Conservation (phyloP, 2,329 filamentous ascomycete species). For the Botrytis cinerea region DNA sequence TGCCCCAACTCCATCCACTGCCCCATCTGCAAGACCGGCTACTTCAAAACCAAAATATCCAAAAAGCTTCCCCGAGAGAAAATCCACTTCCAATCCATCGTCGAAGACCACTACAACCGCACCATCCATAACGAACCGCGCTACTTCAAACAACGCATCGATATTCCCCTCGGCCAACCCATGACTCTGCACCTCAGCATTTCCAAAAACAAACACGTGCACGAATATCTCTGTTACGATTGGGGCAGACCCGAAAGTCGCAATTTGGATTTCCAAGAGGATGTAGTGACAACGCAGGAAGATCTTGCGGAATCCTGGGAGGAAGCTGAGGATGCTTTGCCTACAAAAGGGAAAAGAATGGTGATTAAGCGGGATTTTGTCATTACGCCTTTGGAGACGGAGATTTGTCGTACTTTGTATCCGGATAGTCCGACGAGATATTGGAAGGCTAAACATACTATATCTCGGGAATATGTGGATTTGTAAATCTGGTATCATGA, state of each 20-base stretch:
- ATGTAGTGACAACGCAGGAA: not conserved
- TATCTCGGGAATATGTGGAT: not conserved
- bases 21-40: not conserved
- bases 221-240: not conserved
- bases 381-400: rapidly evolving
- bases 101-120: not conserved
- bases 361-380: not conserved
- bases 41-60: not conserved
- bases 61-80: not conserved
- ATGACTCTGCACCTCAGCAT: not conserved
- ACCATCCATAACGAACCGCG: not conserved
- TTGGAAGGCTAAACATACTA: not conserved
- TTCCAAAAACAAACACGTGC: not conserved
- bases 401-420: not conserved
- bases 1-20: not conserved
- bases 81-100: not conserved
- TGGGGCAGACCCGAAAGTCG: not conserved
- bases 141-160: not conserved
- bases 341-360: not conserved
- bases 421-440: not conserved
- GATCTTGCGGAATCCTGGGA: not conserved
- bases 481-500: not conserved
- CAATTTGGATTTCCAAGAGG: not conserved
- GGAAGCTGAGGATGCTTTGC: not conserved
- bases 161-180: not conserved